Conservation (phyloP, 305 asterid genomes). For the Coffea humblotiana region DNA sequence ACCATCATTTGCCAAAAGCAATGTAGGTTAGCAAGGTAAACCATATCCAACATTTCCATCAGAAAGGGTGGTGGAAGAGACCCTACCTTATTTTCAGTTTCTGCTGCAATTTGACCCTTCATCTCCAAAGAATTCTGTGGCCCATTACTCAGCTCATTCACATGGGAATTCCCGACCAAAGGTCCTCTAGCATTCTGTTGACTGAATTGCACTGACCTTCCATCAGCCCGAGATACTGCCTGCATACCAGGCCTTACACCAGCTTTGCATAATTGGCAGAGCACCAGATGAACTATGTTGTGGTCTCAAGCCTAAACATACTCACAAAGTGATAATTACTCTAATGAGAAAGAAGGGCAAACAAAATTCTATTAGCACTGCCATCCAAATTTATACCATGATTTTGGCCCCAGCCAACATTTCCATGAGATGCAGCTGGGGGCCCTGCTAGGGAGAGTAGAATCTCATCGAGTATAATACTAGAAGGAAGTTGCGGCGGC, state of each 20-base stretch:
- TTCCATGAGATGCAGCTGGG: conserved; percentile 62
- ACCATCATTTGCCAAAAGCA: not conserved
- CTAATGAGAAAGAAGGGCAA: conserved; percentile 9
- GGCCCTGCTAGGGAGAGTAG: conserved; percentile 78
- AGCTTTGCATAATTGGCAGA: conserved; percentile 47
- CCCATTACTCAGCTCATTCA: conserved; percentile 58
- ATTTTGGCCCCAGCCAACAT: conserved; percentile 55
- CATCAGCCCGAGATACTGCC: conserved; percentile 57
- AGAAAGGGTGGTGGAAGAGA: not conserved
- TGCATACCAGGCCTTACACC: conserved; percentile 70
- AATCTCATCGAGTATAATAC: conserved; percentile 79
- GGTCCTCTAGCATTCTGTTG: conserved; percentile 50
- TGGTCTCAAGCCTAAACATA: conserved; percentile 58
- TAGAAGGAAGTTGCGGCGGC: conserved; percentile 72
- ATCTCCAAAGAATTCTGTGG: conserved; percentile 39
- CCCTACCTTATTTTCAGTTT: conserved; percentile 58
- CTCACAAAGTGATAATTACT: conserved; percentile 23
- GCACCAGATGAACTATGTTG: conserved; percentile 61
- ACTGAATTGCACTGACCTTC: conserved; percentile 51
- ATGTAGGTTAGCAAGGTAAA: not conserved
- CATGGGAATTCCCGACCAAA: conserved; percentile 43
- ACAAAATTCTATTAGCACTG: conserved; percentile 17
- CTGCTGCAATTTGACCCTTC: conserved; percentile 49
- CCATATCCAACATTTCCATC: conserved; percentile 4
- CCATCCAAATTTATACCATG: conserved; percentile 49